Percentiles rank a stretch among this genome's conserved stretches.
phyloP scores from a whole-genome alignment of 352 stramenopile species.

The Pythium utonaiense region DNA sequence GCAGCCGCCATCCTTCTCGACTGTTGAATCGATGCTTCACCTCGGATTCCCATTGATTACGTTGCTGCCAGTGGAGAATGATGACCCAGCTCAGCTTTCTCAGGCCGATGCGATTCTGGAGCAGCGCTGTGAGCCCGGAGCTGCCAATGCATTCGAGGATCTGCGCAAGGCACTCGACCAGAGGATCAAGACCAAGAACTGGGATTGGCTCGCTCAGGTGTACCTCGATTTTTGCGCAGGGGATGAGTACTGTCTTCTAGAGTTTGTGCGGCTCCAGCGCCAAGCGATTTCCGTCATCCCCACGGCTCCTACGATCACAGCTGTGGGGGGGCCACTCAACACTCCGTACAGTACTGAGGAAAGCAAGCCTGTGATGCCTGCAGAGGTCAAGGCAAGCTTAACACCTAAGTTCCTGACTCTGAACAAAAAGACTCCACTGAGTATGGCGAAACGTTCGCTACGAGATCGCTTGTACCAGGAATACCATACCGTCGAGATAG shows the following conservation, averaged over 20 bases:
- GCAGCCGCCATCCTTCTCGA: slow-evolving; percentile 2
- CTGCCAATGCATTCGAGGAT: background rate
- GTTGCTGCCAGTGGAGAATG: slow-evolving; percentile 4
- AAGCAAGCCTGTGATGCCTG: background rate
- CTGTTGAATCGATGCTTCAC: slow-evolving; percentile 10
- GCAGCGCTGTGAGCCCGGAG: background rate
- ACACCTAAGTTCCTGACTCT: background rate
- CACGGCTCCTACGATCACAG: background rate
- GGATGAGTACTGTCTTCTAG: background rate
- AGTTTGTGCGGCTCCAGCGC: slow-evolving; percentile 9
- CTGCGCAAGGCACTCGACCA: background rate
- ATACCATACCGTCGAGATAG: background rate
- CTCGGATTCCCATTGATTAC: slow-evolving; percentile 10
- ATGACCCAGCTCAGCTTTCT: slow-evolving; percentile 1
- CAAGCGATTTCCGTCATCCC: slow-evolving; percentile 15
- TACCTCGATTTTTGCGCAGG: slow-evolving; percentile 15
- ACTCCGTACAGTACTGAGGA: background rate
- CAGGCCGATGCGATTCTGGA: slow-evolving; percentile 4
- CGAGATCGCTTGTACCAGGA: background rate
- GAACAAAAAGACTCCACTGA: too few species aligned
- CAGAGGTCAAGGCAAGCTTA: background rate
- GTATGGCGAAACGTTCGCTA: too few species aligned
- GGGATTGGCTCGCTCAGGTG: slow-evolving; percentile 16
- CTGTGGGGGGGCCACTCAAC: too few species aligned
- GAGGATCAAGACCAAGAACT: slow-evolving; percentile 11